Evolutionary conservation across 495 filamentous ascomycete species (phyloP).

Genomic region (Lasiosphaeria miniovina): DNA sequence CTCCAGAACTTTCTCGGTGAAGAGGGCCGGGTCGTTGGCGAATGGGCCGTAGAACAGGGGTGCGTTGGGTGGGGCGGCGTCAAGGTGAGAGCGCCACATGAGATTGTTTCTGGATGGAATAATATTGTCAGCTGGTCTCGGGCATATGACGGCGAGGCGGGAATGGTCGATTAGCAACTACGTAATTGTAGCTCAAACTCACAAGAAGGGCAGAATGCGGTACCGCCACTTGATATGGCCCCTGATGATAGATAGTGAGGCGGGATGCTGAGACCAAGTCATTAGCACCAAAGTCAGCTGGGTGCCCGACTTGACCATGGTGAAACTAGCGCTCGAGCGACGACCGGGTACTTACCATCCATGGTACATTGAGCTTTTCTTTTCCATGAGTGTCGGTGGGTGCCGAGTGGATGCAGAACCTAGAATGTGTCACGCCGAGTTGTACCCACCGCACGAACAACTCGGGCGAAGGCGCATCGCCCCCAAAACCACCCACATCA

Average conservation of each 20-base stretch:
- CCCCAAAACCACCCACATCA: slow-evolving; percentile 72
- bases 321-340: not conserved
- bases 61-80: slow-evolving; percentile 6
- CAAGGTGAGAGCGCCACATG: slow-evolving; percentile 8
- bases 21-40: slow-evolving; percentile 3
- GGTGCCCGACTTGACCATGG: no score
- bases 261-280: slow-evolving; percentile 44
- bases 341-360: slow-evolving; percentile 43
- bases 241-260: slow-evolving; percentile 57
- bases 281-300: not conserved
- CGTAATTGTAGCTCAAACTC: slow-evolving; percentile 60
- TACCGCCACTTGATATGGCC: slow-evolving; percentile 65
- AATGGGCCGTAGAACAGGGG: slow-evolving; percentile 14
- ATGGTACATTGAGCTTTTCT: slow-evolving; percentile 71
- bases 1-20: not conserved
- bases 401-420: slow-evolving; percentile 52
- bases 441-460: slow-evolving; percentile 69
- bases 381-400: slow-evolving; percentile 57
- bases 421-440: slow-evolving; percentile 40
- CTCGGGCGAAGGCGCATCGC: slow-evolving; percentile 64
- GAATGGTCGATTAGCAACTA: slow-evolving; percentile 53
- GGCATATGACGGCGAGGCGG: no score
- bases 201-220: slow-evolving; percentile 66
- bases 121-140: no score
- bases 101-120: slow-evolving; percentile 5